Evolutionary conservation across 331 rosid species (phyloP).

Genomic region (Telfairia occidentalis): DNA sequence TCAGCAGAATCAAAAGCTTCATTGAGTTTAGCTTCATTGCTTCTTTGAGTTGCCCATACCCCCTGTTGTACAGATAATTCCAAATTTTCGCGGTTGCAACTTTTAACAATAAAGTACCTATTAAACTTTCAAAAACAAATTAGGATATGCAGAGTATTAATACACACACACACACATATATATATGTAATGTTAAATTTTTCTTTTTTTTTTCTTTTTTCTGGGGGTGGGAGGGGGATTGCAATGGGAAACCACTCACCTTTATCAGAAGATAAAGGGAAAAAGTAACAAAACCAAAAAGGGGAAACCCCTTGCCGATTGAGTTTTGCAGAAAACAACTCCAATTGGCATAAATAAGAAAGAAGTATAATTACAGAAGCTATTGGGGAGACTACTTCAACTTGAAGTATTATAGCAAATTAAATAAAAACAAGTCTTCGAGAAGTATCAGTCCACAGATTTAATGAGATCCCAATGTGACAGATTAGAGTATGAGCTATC

Average conservation of each 20-base stretch:
- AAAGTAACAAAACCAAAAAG: neutral
- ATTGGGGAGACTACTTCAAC: neutral
- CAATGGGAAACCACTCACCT: neutral
- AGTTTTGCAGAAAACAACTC: neutral
- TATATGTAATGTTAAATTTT: too few relatives aligned
- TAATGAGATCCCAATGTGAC: neutral
- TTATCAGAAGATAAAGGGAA: neutral
- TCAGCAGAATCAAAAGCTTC: constrained; percentile 96
- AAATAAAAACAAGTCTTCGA: neutral
- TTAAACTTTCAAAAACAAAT: constrained; percentile 34
- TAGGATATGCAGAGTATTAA: constrained; percentile 24
- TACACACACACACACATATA: too few relatives aligned
- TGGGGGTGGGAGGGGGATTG: too few relatives aligned
- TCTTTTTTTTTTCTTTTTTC: too few relatives aligned
- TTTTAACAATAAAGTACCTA: constrained; percentile 99
- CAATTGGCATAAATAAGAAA: neutral
- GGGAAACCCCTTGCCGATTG: neutral
- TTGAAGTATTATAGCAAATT: neutral
- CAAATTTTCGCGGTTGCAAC: constrained; percentile 99
- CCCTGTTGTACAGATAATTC: constrained; percentile 99
- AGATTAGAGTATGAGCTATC: neutral
- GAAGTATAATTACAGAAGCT: neutral
- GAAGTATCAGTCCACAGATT: neutral
- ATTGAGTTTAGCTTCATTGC: constrained; percentile 94
- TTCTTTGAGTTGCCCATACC: constrained; percentile 99